Evolutionary conservation across 306 rosid species (phyloP).

Genomic region (Astragalus glycyphyllos): DNA sequence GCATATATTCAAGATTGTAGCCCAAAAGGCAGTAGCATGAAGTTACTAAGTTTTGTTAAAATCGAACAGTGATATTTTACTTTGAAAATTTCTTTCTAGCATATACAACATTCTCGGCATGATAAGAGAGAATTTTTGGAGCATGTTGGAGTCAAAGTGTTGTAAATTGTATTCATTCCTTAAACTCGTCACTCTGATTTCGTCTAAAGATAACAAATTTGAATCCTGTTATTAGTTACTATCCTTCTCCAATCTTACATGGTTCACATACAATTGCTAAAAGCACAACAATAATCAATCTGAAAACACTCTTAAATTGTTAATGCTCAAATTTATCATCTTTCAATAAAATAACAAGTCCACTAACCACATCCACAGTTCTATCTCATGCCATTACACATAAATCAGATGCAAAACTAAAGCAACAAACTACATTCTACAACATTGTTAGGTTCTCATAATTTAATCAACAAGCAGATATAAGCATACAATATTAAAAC

Average conservation of each 20-base stretch:
- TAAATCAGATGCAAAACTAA: too few relatives aligned
- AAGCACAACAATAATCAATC: conserved; percentile 5
- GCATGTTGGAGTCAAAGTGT: not conserved
- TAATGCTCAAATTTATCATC: conserved; percentile 19
- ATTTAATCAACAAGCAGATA: conserved; percentile 33
- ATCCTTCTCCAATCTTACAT: conserved; percentile 18
- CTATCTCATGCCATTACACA: too few relatives aligned
- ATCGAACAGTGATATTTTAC: not conserved
- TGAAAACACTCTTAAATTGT: not conserved
- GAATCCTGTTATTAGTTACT: not conserved
- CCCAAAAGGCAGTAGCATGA: not conserved
- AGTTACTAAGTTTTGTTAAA: not conserved
- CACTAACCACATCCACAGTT: too few relatives aligned
- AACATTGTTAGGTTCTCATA: conserved; percentile 8
- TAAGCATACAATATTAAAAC: not conserved
- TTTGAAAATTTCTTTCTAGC: not conserved
- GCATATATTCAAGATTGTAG: conserved; percentile 6
- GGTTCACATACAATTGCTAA: not conserved
- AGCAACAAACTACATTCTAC: too few relatives aligned
- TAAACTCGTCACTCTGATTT: not conserved
- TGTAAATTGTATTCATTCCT: not conserved
- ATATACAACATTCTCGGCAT: not conserved
- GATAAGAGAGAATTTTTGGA: not conserved
- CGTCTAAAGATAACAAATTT: conserved; percentile 15
- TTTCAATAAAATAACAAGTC: conserved; percentile 29